phyloP scores from a whole-genome alignment of 2,329 filamentous ascomycete species.

The Botryotinia convoluta region DNA sequence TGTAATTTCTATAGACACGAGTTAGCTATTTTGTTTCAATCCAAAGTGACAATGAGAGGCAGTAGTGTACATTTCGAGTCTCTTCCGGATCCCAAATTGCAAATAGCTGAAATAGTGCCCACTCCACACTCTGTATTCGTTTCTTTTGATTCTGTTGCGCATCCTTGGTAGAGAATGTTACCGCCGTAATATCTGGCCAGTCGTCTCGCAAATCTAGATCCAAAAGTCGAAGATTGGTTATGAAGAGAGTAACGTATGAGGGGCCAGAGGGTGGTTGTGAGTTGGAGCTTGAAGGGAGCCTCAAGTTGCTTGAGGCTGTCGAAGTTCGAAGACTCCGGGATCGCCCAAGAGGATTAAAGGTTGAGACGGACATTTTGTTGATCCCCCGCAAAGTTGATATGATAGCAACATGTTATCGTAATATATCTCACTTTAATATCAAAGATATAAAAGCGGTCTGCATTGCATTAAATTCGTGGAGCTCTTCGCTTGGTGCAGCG shows the following conservation, averaged over 20 bases:
- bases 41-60: no score
- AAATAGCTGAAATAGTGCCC: conserved; percentile 87
- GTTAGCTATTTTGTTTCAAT: neutral
- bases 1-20: conserved; percentile 67
- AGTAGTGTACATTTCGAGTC: conserved; percentile 62
- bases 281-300: conserved; percentile 23
- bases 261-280: conserved; percentile 38
- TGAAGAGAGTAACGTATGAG: conserved; percentile 63
- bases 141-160: conserved; percentile 73
- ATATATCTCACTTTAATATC: neutral
- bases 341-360: conserved; percentile 27
- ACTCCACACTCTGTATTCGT: conserved; percentile 80
- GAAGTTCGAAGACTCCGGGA: conserved; percentile 34
- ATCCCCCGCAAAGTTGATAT: neutral
- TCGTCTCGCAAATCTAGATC: conserved; percentile 73
- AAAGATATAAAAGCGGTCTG: conserved; percentile 19
- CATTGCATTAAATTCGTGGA: conserved; percentile 12
- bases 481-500: neutral
- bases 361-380: conserved; percentile 30
- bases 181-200: conserved; percentile 73
- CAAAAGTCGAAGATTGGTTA: conserved; percentile 80
- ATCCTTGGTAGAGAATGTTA: conserved; percentile 68
- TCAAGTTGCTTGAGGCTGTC: conserved; percentile 25
- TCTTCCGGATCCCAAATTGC: conserved; percentile 76
- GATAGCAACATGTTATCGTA: conserved; percentile 23